Evolutionary conservation across 306 rosid species (phyloP), one percentile per base, ranked within the genome.

Genomic region (Luffa aegyptiaca): DNA sequence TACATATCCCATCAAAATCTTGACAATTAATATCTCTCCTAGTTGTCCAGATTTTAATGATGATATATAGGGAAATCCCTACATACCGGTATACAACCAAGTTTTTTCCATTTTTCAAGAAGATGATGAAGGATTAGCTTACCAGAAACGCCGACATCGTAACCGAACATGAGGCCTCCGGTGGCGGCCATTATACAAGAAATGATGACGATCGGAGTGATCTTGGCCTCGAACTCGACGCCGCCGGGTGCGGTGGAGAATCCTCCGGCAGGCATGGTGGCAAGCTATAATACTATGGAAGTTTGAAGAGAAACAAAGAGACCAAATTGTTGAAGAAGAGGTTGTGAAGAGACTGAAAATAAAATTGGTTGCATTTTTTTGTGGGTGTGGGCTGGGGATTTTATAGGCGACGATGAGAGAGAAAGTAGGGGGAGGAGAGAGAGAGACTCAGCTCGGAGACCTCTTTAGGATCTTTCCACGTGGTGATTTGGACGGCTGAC

Each of bases 141-240:
- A 93, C 98, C 97, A 39, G 98, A 94, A 89, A 94, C 87, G 14
- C 98, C 98, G 2, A 93, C 77, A 31, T 90, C 93, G 79, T 92
- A 92, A 21, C 98, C 98, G 53, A 94, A 94, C 93, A 92, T 92
- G 82, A 92, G 98, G 13, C 98, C 98, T 12, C 94, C 98, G 33
- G 97, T 94, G 53, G 98, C 93, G 0, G 97, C 98, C 94, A 92
- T 87, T 3, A 92, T 76, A 77, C 95, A 92, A n/a, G 93, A 94
- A 71, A 92, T 85, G 26, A 94, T 79, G 80, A 94, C 94, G 49
- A 91, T 85, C 16, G 93, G 96, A 8, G 98, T 92, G 84, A 92
- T 85, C 88, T 92, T 94, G 18, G 98, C 96, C 83, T 94, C 98
- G 36, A 87, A 89, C 18, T 85, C 91, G 14, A 37, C 46, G 17